These are phyloP conservation scores for Aspergillus asperescens DNA, from an alignment of 495 filamentous ascomycete genomes.

Conservation along the genomic window DNA sequence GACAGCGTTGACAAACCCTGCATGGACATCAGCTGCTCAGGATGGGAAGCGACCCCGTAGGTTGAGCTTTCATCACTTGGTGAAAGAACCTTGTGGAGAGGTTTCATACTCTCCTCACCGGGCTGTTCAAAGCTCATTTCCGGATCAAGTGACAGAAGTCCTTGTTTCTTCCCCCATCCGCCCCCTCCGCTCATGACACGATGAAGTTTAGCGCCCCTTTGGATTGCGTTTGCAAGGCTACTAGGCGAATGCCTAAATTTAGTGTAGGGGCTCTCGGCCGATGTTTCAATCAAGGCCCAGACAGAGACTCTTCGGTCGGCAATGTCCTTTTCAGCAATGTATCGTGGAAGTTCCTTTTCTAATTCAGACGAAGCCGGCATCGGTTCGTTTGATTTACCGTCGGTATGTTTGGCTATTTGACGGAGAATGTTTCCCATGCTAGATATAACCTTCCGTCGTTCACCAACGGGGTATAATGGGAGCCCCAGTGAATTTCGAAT, in stretches of 20 bases:
- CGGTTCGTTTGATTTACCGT: conserved; percentile 31
- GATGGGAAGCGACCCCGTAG: conserved; percentile 16
- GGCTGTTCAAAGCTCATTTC: conserved; percentile 41
- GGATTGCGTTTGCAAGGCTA: conserved; percentile 22
- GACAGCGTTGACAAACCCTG: conserved; percentile 39
- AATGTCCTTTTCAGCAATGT: conserved; percentile 49
- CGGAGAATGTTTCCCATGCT: conserved; percentile 82
- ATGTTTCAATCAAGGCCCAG: conserved; percentile 64
- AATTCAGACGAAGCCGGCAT: conserved; percentile 73
- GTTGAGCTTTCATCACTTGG: conserved; percentile 5
- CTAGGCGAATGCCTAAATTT: conserved; percentile 19
- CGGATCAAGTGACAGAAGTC: conserved; percentile 77
- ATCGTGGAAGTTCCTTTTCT: conserved; percentile 56
- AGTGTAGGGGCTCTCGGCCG: conserved; percentile 16
- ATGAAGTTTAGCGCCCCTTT: conserved; percentile 50
- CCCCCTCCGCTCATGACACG: conserved; percentile 81
- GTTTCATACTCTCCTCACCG: conserved; percentile 9
- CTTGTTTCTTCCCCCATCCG: conserved; percentile 83
- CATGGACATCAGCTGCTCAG: conserved; percentile 22
- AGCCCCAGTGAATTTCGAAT: conserved; percentile 30
- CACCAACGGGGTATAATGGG: conserved; percentile 60
- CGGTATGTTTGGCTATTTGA: conserved; percentile 49
- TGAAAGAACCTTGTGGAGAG: conserved; percentile 24
- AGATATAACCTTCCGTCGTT: conserved; percentile 55
- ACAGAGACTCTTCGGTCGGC: conserved; percentile 52